These are phyloP conservation scores for Asterochloris sp. DNA, from an alignment of 139 green algal species.

Conservation along the genomic window DNA sequence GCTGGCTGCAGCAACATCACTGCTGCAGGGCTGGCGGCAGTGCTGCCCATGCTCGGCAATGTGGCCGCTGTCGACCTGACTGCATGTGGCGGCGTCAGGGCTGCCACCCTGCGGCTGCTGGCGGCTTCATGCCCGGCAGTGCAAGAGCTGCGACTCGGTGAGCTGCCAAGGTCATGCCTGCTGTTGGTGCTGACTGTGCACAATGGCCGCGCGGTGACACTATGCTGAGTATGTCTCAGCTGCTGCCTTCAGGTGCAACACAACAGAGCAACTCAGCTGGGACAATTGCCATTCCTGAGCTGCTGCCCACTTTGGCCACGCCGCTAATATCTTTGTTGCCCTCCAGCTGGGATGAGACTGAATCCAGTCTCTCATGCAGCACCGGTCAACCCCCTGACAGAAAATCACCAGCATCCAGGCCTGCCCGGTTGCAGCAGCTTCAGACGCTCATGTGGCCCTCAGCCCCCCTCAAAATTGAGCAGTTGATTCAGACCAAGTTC, in stretches of 20 bases:
- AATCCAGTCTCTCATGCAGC: neutral
- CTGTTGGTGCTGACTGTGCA: neutral
- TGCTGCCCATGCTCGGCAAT: neutral
- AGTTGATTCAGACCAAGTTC: neutral
- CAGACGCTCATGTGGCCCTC: neutral
- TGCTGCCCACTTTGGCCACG: neutral
- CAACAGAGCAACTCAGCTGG: neutral
- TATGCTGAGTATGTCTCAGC: neutral
- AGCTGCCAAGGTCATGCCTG: neutral
- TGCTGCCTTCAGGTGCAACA: neutral
- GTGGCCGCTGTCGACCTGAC: constrained; percentile 7
- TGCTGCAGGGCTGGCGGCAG: neutral
- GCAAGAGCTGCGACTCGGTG: neutral
- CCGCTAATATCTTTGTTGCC: neutral
- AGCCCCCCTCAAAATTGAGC: neutral
- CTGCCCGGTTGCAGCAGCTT: constrained; percentile 1
- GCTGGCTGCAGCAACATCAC: constrained; percentile 6
- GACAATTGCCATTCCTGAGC: neutral
- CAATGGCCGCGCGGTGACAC: neutral
- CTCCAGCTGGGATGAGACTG: neutral
- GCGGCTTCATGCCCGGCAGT: neutral
- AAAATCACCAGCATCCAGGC: neutral
- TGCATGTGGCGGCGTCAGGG: neutral
- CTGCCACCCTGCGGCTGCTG: neutral
- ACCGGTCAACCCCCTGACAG: neutral